Conservation (phyloP, 2,329 filamentous ascomycete genomes). For the Aureobasidium musti region DNA sequence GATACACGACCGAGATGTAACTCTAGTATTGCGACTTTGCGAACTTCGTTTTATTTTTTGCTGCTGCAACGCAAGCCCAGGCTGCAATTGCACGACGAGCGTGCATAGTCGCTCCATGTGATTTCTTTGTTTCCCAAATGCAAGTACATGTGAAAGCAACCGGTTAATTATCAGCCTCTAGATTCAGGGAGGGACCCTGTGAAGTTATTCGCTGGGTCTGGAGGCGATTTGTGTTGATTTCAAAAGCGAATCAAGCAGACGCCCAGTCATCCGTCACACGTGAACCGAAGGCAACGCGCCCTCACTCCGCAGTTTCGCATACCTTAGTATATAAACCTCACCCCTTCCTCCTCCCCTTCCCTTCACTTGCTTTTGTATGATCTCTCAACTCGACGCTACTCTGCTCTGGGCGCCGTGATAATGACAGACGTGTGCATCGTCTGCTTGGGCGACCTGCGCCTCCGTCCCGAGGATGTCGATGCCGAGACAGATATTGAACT, state of each 20-base stretch:
- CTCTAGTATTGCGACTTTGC: not conserved
- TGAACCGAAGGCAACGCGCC: constrained; percentile 20
- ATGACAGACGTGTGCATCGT: constrained; percentile 72
- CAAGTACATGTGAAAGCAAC: constrained; percentile 2
- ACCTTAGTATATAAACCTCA: constrained; percentile 15
- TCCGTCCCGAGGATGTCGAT: constrained; percentile 31
- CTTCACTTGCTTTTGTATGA: not conserved
- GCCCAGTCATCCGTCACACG: constrained; percentile 25
- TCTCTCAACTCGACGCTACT: constrained; percentile 22
- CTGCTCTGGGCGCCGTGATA: constrained; percentile 28
- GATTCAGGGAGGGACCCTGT: not conserved
- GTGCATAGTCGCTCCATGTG: not conserved
- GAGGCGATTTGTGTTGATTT: constrained; percentile 6
- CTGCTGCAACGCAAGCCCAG: not conserved
- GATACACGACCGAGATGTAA: not conserved
- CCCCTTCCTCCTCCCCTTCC: constrained; percentile 18
- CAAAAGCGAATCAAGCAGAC: constrained; percentile 1
- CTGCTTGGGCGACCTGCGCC: constrained; percentile 69
- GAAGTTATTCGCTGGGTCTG: not conserved
- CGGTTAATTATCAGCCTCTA: not conserved
- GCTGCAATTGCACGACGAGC: not conserved
- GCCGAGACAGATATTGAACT: constrained; percentile 7
- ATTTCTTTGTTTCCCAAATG: not conserved
- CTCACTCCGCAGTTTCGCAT: constrained; percentile 17
- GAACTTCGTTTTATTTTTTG: not conserved